A percentile compares a stretch with the other conserved stretches of the same genome.
Evolutionary conservation across 202 grass and related monocot genomes (phyloP).

Genomic region (Schoenoplectus tabernaemontani): DNA sequence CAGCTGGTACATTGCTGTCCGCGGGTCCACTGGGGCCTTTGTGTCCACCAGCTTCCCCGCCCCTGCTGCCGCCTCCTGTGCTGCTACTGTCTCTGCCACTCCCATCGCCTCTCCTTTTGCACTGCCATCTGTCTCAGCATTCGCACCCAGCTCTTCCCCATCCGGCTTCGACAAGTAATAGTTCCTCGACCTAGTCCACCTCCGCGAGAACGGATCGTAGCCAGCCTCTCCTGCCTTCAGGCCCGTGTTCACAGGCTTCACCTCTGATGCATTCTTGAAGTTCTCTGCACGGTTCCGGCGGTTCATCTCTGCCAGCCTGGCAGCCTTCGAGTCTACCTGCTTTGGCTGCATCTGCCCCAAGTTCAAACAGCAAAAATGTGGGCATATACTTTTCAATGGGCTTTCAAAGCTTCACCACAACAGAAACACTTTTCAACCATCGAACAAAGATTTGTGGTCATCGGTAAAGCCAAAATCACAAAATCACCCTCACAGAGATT

Average conservation of each 20-base stretch:
- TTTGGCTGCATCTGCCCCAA: conserved; percentile 22
- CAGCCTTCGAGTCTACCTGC: conserved; percentile 62
- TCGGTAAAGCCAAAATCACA: background rate
- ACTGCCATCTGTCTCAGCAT: conserved; percentile 2
- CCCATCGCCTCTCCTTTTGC: conserved; percentile 28
- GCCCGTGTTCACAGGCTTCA: conserved; percentile 71
- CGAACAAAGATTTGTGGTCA: background rate
- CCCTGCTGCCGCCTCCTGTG: conserved; percentile 72
- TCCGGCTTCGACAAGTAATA: conserved; percentile 63
- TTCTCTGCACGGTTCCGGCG: conserved; percentile 82
- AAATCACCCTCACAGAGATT: background rate
- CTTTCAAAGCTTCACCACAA: background rate
- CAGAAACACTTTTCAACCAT: background rate
- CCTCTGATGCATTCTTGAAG: conserved; percentile 92
- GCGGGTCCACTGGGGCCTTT: conserved; percentile 70
- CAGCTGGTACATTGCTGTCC: conserved; percentile 56
- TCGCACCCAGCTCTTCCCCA: conserved; percentile 25
- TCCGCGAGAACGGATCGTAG: conserved; percentile 93
- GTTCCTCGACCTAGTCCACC: conserved; percentile 89
- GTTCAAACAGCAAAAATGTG: conserved; percentile 5
- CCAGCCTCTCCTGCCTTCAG: conserved; percentile 92
- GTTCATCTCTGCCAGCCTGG: conserved; percentile 93
- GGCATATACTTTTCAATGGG: background rate
- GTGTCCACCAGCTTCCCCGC: conserved; percentile 90
- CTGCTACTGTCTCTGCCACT: conserved; percentile 46